Conservation (phyloP, 179 eudicot genomes). For the Drosera spatulata region DNA sequence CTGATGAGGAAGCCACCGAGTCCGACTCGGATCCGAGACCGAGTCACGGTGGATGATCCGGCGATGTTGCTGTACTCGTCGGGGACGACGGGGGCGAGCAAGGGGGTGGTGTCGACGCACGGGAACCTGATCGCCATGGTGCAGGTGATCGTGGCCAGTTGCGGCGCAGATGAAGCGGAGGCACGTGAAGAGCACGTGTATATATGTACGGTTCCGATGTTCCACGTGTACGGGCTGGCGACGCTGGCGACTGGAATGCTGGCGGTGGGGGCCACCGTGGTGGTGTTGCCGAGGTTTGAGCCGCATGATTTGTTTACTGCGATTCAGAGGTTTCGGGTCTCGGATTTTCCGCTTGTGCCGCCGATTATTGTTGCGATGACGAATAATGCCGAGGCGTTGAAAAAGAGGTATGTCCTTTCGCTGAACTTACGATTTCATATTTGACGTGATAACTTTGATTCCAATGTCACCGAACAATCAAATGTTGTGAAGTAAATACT, state of each 20-base stretch:
- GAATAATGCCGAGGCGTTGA: constrained; percentile 52
- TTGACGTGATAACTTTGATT: too few species aligned
- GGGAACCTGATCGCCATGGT: constrained; percentile 70
- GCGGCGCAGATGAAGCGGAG: constrained; percentile 6
- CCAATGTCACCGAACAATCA: too few species aligned
- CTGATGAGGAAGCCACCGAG: constrained; percentile 28
- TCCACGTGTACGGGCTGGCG: constrained; percentile 78
- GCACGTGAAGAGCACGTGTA: constrained; percentile 18
- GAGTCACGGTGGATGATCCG: constrained; percentile 40
- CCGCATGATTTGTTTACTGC: constrained; percentile 64
- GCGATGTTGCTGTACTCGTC: constrained; percentile 85
- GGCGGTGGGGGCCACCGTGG: constrained; percentile 71
- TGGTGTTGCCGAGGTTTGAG: constrained; percentile 66
- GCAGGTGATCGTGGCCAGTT: constrained; percentile 36
- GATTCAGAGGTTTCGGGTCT: constrained; percentile 46
- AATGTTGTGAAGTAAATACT: too few species aligned
- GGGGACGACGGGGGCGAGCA: constrained; percentile 89
- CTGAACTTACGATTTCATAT: too few species aligned
- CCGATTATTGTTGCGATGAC: constrained; percentile 78
- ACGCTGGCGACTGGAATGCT: constrained; percentile 62
- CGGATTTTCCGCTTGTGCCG: constrained; percentile 71
- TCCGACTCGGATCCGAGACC: constrained; percentile 21
- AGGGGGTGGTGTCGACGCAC: constrained; percentile 83
- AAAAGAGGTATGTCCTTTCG: constrained; percentile 5
- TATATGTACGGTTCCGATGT: constrained; percentile 89